These are phyloP conservation scores for Daldinia eschscholtzii DNA, from an alignment of 2,329 filamentous ascomycete genomes.

Conservation along the genomic window DNA sequence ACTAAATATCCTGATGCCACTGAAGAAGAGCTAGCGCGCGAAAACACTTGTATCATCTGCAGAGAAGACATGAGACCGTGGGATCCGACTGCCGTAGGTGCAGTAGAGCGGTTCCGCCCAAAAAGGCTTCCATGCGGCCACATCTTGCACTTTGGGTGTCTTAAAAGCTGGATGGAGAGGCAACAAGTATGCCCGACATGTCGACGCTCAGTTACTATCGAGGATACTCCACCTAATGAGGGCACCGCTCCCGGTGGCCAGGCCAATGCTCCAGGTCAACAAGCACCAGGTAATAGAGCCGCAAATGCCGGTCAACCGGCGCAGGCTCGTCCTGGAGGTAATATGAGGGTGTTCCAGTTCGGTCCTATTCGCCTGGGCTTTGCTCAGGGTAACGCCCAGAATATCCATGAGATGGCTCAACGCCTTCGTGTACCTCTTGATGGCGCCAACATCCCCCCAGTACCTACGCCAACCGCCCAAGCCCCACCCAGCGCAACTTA, in stretches of 20 bases:
- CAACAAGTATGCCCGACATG: conserved; percentile 98
- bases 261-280: conserved; percentile 48
- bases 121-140: conserved; percentile 98
- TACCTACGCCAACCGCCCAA: conserved; percentile 24
- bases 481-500: conserved; percentile 15
- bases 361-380: conserved; percentile 82
- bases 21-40: conserved; percentile 82
- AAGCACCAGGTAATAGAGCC: conserved; percentile 45
- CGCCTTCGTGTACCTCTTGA: conserved; percentile 66
- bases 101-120: conserved; percentile 85
- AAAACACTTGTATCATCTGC: conserved; percentile 98
- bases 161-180: conserved; percentile 96
- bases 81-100: conserved; percentile 71
- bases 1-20: conserved; percentile 94
- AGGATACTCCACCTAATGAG: conserved; percentile 56
- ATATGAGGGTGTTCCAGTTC: conserved; percentile 75
- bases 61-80: conserved; percentile 94
- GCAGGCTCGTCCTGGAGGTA: conserved; percentile 54
- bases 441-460: conserved; percentile 29
- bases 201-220: conserved; percentile 82
- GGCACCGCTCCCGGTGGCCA: conserved; percentile 51
- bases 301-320: conserved; percentile 53
- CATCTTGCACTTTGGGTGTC: conserved; percentile 91
- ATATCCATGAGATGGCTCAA: conserved; percentile 76
- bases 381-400: conserved; percentile 73